Evolutionary conservation across 2,329 filamentous ascomycete genomes (phyloP), one percentile per base, ranked within the genome.

Genomic region (Phaeosphaeriaceae sp.): DNA sequence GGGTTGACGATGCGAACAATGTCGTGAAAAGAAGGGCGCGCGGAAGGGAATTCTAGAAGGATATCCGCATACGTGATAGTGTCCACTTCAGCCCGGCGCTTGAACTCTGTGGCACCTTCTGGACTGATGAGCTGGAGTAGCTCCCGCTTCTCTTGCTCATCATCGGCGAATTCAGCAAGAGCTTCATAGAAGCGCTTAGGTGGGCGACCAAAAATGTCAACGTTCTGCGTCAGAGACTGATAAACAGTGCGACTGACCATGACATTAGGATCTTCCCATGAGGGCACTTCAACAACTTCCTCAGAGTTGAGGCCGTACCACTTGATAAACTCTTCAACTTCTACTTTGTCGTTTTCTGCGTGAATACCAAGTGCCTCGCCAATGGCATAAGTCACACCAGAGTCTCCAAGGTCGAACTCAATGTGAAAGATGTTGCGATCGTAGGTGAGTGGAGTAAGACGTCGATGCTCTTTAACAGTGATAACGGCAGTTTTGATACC

Each of bases 361-460:
- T 99, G 94, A 56, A 99, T 92, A 59, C 94, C 94, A 15, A 99
- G 87, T 38, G 94, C 94, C 78, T 99, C 94, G 48, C 94, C 94
- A 66, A 99, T 97, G 71, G 96, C 90, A 78, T 99, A 99, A 34
- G 85, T 96, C 58, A 99, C 85, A 32, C 92, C 93, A 28, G 93
- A 96, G 66, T 87, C 77, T 52, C 93, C 93, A 18, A 99, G 85
- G 70, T 97, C 94, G 67, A 99, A 99, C 77, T 99, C 94, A 56
- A 99, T 97, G 79, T 99, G 94, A 87, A 99, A 99, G 76, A 99
- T 97, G 82, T 99, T 97, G 64, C 94, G 91, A 75, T 97, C 92
- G 71, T 99, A 99, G 26, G 87, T 88, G 18, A 76, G 67, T 3
- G 94, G 94, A 0, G 94, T 99, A 46, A 99, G 83, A 57, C 94